Base-by-base conservation (phyloP, 169 alveolate genomes). In the Plasmodium reichenowi region DNA sequence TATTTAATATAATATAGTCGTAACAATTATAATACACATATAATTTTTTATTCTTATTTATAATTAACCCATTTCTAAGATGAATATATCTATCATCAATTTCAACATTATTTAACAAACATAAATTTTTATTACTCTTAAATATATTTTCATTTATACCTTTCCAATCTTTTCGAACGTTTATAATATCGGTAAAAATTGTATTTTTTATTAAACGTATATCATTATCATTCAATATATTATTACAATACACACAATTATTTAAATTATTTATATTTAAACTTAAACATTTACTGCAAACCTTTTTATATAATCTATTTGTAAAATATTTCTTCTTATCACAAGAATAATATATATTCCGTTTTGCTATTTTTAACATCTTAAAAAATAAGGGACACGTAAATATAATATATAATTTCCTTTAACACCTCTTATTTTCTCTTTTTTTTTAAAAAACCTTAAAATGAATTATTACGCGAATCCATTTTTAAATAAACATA, bases 291-390 rank as follows among this genome's bases (percentile, higher is more conserved):
- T 71, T 70, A 66, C 13, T 83, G 64, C 91, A 83, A 48, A 83
- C 91, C 38, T 83, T 83, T 59, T 83, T 83, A 70, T 83, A 83
- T 20, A 83, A 54, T 26, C 91, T 67, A 50, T 83, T 83, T 67
- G 91, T 83, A 66, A 56, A 83, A 26, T 83, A 83, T 32, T 83
- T 83, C 60, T 83, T 83, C 47, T 83, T 83, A 68, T 83, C 91
- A 68, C 85, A 71, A 2, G 91, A 83, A 52, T 83, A 83, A 63
- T 83, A 83, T 59, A 83, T 83, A 38, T 58, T 60, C 68, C 91
- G 68, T 62, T 60, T 83, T n/a, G 47, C 52, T 58, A 83, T 83
- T 71, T 70, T 83, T 71, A 83, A 20, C 91, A 83, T 83, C 45
- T 83, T 83, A 32, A 20, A 12, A 26, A 80, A 71, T 15, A 10